Evolutionary conservation across 441 rosid species (phyloP).

Genomic region (Erodium texanum): DNA sequence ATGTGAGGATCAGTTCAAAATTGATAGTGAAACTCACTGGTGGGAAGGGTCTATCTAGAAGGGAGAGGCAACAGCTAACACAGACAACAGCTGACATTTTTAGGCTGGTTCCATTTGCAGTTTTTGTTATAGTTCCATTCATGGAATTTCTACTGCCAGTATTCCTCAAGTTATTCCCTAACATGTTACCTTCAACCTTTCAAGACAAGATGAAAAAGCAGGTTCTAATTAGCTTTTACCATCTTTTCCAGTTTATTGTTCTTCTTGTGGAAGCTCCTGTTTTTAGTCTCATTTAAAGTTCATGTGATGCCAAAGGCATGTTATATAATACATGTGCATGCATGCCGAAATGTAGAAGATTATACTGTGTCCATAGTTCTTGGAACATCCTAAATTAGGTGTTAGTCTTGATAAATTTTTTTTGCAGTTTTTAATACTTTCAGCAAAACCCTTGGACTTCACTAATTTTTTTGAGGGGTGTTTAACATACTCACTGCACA

Average conservation of each 20-base stretch:
- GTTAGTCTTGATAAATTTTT: background rate
- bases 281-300: background rate
- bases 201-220: slow-evolving; percentile 66
- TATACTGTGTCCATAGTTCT: background rate
- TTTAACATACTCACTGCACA: background rate
- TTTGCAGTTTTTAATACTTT: background rate
- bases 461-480: background rate
- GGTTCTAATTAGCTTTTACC: slow-evolving; percentile 21
- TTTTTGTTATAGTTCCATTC: slow-evolving; percentile 77
- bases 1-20: slow-evolving; percentile 54
- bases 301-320: background rate
- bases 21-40: slow-evolving; percentile 70
- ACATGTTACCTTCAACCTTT: slow-evolving; percentile 62
- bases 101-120: slow-evolving; percentile 89
- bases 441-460: background rate
- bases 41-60: slow-evolving; percentile 76
- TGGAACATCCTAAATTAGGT: background rate
- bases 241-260: too few relatives aligned
- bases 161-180: slow-evolving; percentile 52
- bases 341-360: background rate
- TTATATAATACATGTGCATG: background rate
- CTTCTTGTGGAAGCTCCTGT: too few relatives aligned
- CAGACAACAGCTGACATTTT: slow-evolving; percentile 87
- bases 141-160: slow-evolving; percentile 86
- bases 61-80: slow-evolving; percentile 85